Conservation (phyloP, 345 rosid genomes). For the Boechera retrofracta region DNA sequence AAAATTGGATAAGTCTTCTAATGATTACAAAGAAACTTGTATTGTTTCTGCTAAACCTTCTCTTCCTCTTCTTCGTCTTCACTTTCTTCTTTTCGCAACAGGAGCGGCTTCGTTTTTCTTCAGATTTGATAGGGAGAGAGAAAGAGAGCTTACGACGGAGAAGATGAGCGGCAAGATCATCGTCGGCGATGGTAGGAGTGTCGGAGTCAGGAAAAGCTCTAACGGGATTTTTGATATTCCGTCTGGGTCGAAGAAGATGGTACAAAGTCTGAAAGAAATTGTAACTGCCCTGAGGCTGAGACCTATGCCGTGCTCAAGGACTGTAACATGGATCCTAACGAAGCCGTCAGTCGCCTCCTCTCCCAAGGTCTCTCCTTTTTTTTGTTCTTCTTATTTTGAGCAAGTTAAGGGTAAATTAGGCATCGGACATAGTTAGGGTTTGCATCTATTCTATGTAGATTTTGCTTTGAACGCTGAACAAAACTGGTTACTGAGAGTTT, state of each 20-base stretch:
- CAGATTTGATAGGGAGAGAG: constrained; percentile 41
- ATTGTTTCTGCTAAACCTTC: too few relatives aligned
- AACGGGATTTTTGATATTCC: constrained; percentile 73
- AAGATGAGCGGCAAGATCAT: constrained; percentile 59
- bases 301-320: constrained; percentile 92
- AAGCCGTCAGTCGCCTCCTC: constrained; percentile 91
- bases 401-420: background rate
- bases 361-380: constrained; percentile 61
- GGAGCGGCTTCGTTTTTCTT: constrained; percentile 6
- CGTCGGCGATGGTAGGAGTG: constrained; percentile 57
- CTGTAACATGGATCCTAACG: constrained; percentile 98
- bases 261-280: constrained; percentile 87
- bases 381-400: background rate
- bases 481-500: background rate
- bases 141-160: constrained; percentile 23
- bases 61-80: background rate
- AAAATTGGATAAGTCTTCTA: too few relatives aligned
- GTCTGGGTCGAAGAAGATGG: constrained; percentile 78
- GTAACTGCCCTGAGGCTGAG: constrained; percentile 86
- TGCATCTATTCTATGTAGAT: background rate
- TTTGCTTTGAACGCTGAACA: background rate
- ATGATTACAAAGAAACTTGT: too few relatives aligned
- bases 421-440: constrained; percentile 9
- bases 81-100: constrained; percentile 17
- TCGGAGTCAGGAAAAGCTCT: constrained; percentile 53